Evolutionary conservation across 768 basidiomycete species (phyloP), one percentile per base, ranked within the genome.

Genomic region (Hebeloma cylindrosporum): DNA sequence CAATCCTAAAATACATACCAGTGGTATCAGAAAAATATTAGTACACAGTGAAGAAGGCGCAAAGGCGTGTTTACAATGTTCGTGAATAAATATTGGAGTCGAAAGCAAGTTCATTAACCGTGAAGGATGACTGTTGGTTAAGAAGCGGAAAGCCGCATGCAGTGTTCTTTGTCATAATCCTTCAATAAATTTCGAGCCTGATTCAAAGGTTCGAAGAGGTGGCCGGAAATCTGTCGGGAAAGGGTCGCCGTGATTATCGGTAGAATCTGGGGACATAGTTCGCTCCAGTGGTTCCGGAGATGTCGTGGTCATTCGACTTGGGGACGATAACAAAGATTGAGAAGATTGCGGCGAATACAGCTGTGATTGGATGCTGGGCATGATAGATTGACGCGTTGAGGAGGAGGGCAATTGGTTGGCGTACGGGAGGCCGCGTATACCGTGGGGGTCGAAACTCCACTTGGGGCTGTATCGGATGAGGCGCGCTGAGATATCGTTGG

Each of bases 101-200:
- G n/a, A n/a, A n/a, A n/a, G n/a, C n/a, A n/a, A n/a, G n/a, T n/a
- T n/a, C n/a, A n/a, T n/a, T n/a, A n/a, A n/a, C n/a, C n/a, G n/a
- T 39, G 20, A 27, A 36, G 13, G 14, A 26, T 33, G 17, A 1
- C 27, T 41, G 35, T 37, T 40, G 28, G 35, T 22, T 21, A n/a
- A n/a, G 11, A 38, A 38, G 16, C 18, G 17, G 22, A 43, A 17
- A 31, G 25, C 32, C 22, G 34, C 21, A 34, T 35, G 30, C 9
- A 18, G 18, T 33, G 18, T 36, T 40, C 33, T 23, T 23, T 28
- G 28, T 62, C 60, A 72, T 36, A 73, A 40, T 21, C 51, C 63
- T 52, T 78, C 77, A 20, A 77, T 59, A 45, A 78, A 78, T 57
- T 72, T 78, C 13, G 74, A 71, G 10, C 75, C 77, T n/a, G 67